Evolutionary conservation across 164 flowering plant genomes (phyloP), one percentile per base, ranked within the genome.

Genomic region (Chimonanthus salicifolius): DNA sequence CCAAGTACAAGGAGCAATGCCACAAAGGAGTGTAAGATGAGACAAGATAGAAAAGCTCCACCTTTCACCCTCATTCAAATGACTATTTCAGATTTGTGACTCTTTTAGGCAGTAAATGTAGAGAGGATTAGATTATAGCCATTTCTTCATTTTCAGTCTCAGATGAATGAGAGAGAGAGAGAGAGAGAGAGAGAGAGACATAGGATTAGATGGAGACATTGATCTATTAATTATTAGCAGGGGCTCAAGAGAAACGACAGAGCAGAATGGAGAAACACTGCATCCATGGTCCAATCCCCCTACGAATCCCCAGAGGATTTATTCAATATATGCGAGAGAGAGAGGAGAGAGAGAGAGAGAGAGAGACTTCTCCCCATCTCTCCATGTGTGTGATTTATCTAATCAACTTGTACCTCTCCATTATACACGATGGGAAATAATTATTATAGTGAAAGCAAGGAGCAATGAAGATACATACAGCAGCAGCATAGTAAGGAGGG

Each of bases 301-400:
- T 58, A 7, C 73, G 50, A 71, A 71, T 71, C 73, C 73, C 65
- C 73, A 71, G 58, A 63, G 45, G 74, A 63, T 72, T 48, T 72
- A 45, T 58, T 7, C 7, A 60, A 18, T 49, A 11, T 43, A 13
- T 13, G 45, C 11, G 16, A 72, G 68, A 18, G 33, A 44, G 45
- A 13, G 68, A 33, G 47, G 7, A 48, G 21, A 20, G 45, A 33
- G 45, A 33, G 16, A 72, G 68, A 18, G 33, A 44, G 45, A 13
- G 68, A 33, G 47, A 47, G 7, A 48, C 47, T 11, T 15, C 70
- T 47, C 21, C 6, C 73, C 62, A 67, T 44, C 33, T 45, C 64
- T 9, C 64, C 33, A 33, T 33, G 33, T 33, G 33, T 33, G 33
- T 33, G 33, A 33, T 33, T 33, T 33, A 33, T 33, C 33, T 33